Evolutionary conservation across 1,284 basidiomycete genomes (phyloP).

Genomic region (Ustilago esculenta): DNA sequence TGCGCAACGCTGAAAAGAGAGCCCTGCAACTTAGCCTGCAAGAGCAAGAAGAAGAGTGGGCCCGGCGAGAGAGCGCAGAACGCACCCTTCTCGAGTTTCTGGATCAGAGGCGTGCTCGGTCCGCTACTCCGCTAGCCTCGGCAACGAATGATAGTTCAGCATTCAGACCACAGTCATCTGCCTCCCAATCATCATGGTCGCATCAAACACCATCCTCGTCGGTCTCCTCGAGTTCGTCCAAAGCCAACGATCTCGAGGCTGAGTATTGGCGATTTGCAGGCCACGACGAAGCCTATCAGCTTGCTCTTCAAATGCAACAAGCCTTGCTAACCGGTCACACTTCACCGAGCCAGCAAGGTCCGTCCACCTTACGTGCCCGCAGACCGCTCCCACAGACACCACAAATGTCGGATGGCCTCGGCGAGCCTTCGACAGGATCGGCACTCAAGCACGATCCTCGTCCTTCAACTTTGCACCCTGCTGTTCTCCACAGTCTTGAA

Average conservation of each 20-base stretch:
- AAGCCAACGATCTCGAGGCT: slow-evolving; percentile 16
- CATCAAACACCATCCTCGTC: not conserved
- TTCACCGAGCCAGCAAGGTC: not conserved
- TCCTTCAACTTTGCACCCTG: not conserved
- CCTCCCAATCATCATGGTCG: not conserved
- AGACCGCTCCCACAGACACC: slow-evolving; percentile 29
- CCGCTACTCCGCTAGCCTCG: not conserved
- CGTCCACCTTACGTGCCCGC: slow-evolving; percentile 4
- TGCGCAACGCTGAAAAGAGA: slow-evolving; percentile 34
- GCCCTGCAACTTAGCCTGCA: slow-evolving; percentile 38
- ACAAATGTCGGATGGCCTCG: not conserved
- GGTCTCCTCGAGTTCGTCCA: not conserved
- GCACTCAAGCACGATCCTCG: slow-evolving; percentile 1
- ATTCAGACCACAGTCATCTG: not conserved
- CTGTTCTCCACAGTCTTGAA: not conserved
- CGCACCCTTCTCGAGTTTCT: slow-evolving; percentile 36
- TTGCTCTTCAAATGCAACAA: slow-evolving; percentile 37
- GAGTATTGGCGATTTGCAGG: slow-evolving; percentile 44
- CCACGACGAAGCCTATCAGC: slow-evolving; percentile 42
- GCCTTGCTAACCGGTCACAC: slow-evolving; percentile 6
- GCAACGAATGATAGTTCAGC: not conserved
- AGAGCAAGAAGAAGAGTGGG: slow-evolving; percentile 52
- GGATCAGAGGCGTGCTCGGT: not conserved
- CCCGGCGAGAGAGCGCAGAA: slow-evolving; percentile 40
- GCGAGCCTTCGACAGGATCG: not conserved